Conservation (phyloP, 768 basidiomycete species). For the Leccinum broughii region DNA sequence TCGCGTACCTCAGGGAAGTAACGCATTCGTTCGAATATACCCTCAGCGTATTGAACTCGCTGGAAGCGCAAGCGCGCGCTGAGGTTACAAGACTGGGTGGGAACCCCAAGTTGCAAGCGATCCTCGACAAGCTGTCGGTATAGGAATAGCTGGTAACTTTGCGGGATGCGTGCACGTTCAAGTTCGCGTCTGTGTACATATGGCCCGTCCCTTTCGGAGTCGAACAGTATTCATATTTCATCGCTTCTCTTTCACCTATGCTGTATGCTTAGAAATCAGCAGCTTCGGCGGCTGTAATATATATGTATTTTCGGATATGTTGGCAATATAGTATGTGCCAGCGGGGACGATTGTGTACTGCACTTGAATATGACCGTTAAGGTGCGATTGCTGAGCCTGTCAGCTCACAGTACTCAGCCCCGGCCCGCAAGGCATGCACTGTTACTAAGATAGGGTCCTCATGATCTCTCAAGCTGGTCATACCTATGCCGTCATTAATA, state of each 20-base stretch:
- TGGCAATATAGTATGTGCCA: not conserved
- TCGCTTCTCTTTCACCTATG: not conserved
- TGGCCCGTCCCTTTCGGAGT: not conserved
- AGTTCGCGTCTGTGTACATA: not conserved
- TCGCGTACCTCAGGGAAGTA: slow-evolving; percentile 70
- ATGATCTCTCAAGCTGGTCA: not conserved
- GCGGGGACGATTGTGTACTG: not conserved
- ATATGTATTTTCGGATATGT: not conserved
- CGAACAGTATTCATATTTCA: not conserved
- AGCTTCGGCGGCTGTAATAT: not conserved
- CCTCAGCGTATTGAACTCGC: slow-evolving; percentile 56
- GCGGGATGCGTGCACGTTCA: not conserved
- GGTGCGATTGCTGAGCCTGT: not conserved
- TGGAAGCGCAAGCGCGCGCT: slow-evolving; percentile 64
- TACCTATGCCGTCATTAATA: not conserved
- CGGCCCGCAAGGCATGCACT: not conserved
- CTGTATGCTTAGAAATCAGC: not conserved
- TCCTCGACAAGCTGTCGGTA: slow-evolving; percentile 53
- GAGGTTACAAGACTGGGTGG: slow-evolving; percentile 81
- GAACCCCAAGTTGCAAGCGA: slow-evolving; percentile 58
- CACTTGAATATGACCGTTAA: not conserved
- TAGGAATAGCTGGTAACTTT: not conserved
- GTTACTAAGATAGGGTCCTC: not conserved
- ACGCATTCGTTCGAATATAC: slow-evolving; percentile 92
- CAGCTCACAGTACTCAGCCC: not conserved